Percentiles rank a stretch among this genome's conserved stretches.
Evolutionary conservation across 1,284 basidiomycete species (phyloP).

Genomic region (Stygiomarasmius scandens): DNA sequence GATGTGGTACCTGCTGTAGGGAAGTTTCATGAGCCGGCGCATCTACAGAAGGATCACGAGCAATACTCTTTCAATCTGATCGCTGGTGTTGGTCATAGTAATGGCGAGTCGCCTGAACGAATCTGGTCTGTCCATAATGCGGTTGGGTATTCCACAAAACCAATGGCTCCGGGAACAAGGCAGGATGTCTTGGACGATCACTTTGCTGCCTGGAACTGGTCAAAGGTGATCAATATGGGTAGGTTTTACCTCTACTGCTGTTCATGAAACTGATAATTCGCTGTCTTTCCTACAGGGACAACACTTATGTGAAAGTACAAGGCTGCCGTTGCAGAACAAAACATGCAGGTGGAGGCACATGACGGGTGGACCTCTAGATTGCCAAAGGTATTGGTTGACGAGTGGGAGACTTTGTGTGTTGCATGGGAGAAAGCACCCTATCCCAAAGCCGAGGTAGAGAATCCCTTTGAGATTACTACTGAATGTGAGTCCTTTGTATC

Average conservation of each 20-base stretch:
- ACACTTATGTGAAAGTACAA: slow-evolving; percentile 14
- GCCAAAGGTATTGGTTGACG: neutral
- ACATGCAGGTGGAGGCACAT: slow-evolving; percentile 11
- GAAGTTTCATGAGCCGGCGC: neutral
- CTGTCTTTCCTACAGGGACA: slow-evolving; percentile 1
- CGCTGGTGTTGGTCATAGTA: slow-evolving; percentile 16
- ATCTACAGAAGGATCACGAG: slow-evolving; percentile 7
- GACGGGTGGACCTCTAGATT: neutral
- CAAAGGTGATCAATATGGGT: slow-evolving; percentile 20
- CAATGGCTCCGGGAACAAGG: slow-evolving; percentile 23
- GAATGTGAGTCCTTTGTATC: neutral
- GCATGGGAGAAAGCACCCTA: neutral
- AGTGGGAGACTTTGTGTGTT: neutral
- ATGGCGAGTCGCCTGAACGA: slow-evolving; percentile 24
- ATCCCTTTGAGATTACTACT: neutral
- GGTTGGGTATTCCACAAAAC: slow-evolving; percentile 20
- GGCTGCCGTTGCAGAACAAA: slow-evolving; percentile 15
- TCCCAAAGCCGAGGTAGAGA: neutral
- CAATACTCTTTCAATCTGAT: slow-evolving; percentile 17
- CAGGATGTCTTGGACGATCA: slow-evolving; percentile 22
- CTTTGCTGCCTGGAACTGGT: slow-evolving; percentile 15
- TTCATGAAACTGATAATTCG: no score
- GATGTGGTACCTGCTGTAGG: neutral
- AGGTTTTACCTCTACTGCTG: neutral
- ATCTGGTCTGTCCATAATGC: slow-evolving; percentile 26